These are phyloP conservation scores for Carallia pectinifolia DNA, from an alignment of 345 rosid species.

Conservation along the genomic window DNA sequence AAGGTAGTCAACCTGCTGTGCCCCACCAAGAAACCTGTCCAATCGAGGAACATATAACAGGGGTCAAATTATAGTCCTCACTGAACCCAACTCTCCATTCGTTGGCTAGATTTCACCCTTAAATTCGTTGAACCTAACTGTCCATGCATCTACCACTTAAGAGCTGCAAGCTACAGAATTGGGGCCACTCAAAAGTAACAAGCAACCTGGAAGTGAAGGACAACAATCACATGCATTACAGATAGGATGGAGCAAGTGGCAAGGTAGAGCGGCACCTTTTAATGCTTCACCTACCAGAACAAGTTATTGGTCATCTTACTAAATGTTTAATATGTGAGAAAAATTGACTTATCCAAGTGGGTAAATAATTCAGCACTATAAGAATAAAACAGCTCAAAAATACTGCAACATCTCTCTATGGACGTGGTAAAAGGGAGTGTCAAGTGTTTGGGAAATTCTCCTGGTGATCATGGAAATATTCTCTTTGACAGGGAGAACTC, in stretches of 20 bases:
- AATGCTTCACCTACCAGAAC: constrained; percentile 39
- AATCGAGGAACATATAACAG: constrained; percentile 16
- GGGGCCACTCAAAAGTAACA: constrained; percentile 31
- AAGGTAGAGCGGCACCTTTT: constrained; percentile 15
- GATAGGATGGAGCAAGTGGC: constrained; percentile 19
- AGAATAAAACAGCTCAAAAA: neutral
- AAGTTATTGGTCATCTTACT: constrained; percentile 8
- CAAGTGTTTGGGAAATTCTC: too few relatives aligned
- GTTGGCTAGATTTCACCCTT: constrained; percentile 10
- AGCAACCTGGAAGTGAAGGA: constrained; percentile 24
- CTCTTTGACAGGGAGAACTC: too few relatives aligned
- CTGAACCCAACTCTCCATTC: constrained; percentile 30
- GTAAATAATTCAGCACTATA: neutral
- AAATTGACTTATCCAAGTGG: constrained; percentile 3
- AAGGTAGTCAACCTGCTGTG: neutral
- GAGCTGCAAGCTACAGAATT: neutral
- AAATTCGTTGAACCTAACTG: too few relatives aligned
- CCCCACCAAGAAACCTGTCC: constrained; percentile 13
- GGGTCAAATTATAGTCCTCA: constrained; percentile 22
- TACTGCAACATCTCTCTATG: neutral
- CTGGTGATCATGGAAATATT: too few relatives aligned
- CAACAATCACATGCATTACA: constrained; percentile 25
- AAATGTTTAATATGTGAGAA: constrained; percentile 9
- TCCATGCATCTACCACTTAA: too few relatives aligned
- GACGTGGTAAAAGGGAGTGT: too few relatives aligned